Evolutionary conservation across 768 basidiomycete genomes (phyloP).

Genomic region (Pleurotus tuoliensis): DNA sequence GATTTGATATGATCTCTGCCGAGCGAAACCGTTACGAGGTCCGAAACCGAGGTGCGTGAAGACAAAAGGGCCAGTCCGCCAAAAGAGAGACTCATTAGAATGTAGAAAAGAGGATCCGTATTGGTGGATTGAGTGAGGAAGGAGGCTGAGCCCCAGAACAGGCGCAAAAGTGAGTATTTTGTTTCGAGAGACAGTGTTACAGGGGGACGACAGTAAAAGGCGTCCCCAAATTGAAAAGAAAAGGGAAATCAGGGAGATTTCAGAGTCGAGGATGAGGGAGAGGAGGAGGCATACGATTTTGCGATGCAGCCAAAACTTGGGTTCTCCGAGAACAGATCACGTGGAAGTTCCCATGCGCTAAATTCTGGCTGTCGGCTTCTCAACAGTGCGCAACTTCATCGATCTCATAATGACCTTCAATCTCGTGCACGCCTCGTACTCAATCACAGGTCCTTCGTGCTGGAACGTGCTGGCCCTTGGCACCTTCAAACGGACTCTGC

Average conservation of each 20-base stretch:
- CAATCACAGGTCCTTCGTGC: no score
- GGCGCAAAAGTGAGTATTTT: slow-evolving; percentile 23
- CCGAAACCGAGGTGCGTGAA: slow-evolving; percentile 48
- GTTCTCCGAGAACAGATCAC: not conserved
- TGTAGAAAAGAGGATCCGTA: slow-evolving; percentile 40
- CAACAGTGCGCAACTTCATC: no score
- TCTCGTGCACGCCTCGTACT: no score
- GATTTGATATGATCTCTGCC: slow-evolving; percentile 65
- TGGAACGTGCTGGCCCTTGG: no score
- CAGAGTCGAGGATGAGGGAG: slow-evolving; percentile 6
- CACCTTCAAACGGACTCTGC: no score
- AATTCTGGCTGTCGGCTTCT: not conserved
- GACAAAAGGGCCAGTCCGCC: slow-evolving; percentile 60
- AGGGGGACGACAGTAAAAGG: slow-evolving; percentile 21
- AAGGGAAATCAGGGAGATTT: slow-evolving; percentile 7
- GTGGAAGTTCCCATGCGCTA: slow-evolving; percentile 4
- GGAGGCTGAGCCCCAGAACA: slow-evolving; percentile 31
- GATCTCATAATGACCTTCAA: no score
- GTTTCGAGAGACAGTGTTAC: slow-evolving; percentile 39
- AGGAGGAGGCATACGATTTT: slow-evolving; percentile 6
- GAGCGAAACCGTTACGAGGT: slow-evolving; percentile 46
- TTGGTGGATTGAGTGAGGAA: slow-evolving; percentile 31
- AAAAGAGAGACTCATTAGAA: slow-evolving; percentile 65
- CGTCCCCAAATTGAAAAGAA: slow-evolving; percentile 17
- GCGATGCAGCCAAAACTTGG: not conserved